phyloP scores from a whole-genome alignment of 108 stramenopile genomes.

The Skeletonema marinoi region DNA sequence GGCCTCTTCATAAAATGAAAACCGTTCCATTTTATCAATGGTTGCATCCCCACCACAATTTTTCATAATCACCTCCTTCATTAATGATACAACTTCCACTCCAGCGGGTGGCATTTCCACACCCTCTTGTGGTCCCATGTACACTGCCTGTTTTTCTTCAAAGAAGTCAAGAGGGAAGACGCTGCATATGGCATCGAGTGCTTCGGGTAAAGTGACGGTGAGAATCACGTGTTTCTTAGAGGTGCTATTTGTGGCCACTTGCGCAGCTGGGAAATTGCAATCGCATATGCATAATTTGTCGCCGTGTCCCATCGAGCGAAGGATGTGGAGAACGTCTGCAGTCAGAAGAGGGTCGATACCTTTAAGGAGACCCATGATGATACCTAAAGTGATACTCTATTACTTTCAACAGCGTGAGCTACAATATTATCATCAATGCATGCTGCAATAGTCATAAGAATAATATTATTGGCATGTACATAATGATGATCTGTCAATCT shows the following conservation, averaged over 20 bases:
- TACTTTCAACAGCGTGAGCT: too few relatives aligned
- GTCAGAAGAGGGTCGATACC: constrained; percentile 57
- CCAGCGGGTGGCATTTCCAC: constrained; percentile 41
- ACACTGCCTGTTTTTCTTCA: constrained; percentile 34
- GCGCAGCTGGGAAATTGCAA: constrained; percentile 58
- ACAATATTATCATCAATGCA: too few relatives aligned
- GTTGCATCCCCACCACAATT: constrained; percentile 23
- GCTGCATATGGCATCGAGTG: constrained; percentile 47
- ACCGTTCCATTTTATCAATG: constrained; percentile 45
- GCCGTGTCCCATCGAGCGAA: constrained; percentile 59
- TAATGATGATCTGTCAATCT: too few relatives aligned
- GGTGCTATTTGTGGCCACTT: constrained; percentile 53
- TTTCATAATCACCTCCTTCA: constrained; percentile 30
- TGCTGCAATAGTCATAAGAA: too few relatives aligned
- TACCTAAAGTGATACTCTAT: not conserved
- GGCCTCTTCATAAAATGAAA: constrained; percentile 56
- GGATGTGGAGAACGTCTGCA: constrained; percentile 49
- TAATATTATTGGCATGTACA: too few relatives aligned
- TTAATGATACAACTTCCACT: constrained; percentile 32
- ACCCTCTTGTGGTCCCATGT: constrained; percentile 53
- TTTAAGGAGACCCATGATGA: constrained; percentile 57
- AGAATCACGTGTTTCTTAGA: constrained; percentile 41
- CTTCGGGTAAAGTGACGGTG: constrained; percentile 51
- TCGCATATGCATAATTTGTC: constrained; percentile 53
- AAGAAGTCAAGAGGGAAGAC: constrained; percentile 61